A percentile compares a stretch with the other conserved stretches of the same genome.
These are phyloP conservation scores for Tricholoma hemisulphureum DNA, from an alignment of 768 basidiomycete genomes.

Conservation along the genomic window DNA sequence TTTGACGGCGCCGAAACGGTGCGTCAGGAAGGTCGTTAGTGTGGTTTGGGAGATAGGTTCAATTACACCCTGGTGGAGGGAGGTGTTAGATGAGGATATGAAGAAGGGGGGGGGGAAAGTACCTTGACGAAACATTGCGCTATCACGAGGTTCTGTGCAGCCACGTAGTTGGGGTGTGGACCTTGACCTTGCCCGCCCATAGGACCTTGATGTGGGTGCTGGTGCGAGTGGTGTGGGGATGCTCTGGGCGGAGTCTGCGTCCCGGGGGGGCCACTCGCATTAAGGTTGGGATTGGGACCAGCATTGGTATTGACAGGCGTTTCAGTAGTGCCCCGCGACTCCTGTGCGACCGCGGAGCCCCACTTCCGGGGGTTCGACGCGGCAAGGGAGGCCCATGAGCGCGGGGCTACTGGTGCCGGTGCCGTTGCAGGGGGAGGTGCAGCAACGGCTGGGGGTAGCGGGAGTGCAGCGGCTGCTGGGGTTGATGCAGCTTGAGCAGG, in stretches of 20 bases:
- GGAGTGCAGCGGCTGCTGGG: slow-evolving; percentile 24
- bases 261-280: slow-evolving; percentile 38
- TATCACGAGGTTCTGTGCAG: slow-evolving; percentile 63
- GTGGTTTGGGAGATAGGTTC: slow-evolving; percentile 57
- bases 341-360: slow-evolving; percentile 78
- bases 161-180: slow-evolving; percentile 46
- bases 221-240: slow-evolving; percentile 19
- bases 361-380: slow-evolving; percentile 81
- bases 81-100: slow-evolving; percentile 7
- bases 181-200: slow-evolving; percentile 21
- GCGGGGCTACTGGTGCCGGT: slow-evolving; percentile 49
- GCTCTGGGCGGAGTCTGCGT: slow-evolving; percentile 25
- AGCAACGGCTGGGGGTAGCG: background rate
- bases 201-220: slow-evolving; percentile 35
- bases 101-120: background rate
- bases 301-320: slow-evolving; percentile 29
- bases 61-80: slow-evolving; percentile 60
- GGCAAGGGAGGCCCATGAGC: slow-evolving; percentile 91
- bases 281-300: slow-evolving; percentile 28
- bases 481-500: slow-evolving; percentile 30
- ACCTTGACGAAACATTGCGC: slow-evolving; percentile 94
- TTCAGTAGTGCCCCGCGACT: slow-evolving; percentile 75
- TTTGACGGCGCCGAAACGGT: slow-evolving; percentile 78
- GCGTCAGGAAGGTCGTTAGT: slow-evolving; percentile 49
- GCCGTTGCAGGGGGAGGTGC: slow-evolving; percentile 21